A percentile compares a stretch with the other conserved stretches of the same genome.
These are phyloP conservation scores for Nothophytophthora sp. DNA, from an alignment of 352 stramenopile genomes.

Conservation along the genomic window DNA sequence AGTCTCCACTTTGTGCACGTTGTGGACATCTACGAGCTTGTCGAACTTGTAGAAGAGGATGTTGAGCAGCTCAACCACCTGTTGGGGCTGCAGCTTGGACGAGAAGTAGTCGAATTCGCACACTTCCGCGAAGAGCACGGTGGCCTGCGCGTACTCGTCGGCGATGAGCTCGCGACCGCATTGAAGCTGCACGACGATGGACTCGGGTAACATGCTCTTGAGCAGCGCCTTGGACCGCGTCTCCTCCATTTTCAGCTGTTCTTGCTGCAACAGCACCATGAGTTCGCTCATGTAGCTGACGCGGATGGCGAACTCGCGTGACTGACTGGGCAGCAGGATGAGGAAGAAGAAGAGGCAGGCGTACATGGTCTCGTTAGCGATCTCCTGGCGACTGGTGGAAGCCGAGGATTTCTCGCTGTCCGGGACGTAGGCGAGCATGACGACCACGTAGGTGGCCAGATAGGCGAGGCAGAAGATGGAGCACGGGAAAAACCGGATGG, in stretches of 20 bases:
- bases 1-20: conserved; percentile 92
- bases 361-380: conserved; percentile 80
- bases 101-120: conserved; percentile 89
- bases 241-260: conserved; percentile 83
- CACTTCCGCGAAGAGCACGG: conserved; percentile 79
- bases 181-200: conserved; percentile 74
- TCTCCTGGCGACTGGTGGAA: conserved; percentile 32
- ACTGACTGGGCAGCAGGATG: conserved; percentile 78
- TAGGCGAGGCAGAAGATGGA: conserved; percentile 70
- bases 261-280: conserved; percentile 80
- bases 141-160: conserved; percentile 75
- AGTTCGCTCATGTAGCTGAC: conserved; percentile 87
- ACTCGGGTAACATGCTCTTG: conserved; percentile 84
- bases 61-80: conserved; percentile 89
- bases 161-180: conserved; percentile 82
- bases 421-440: conserved; percentile 71
- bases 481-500: conserved; percentile 80
- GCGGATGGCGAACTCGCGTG: conserved; percentile 78
- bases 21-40: conserved; percentile 82
- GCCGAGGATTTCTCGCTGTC: conserved; percentile 20
- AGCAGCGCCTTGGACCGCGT: conserved; percentile 76
- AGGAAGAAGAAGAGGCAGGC: conserved; percentile 79
- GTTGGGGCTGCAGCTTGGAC: conserved; percentile 70
- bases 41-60: conserved; percentile 91
- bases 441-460: conserved; percentile 65